These are phyloP conservation scores for Quercus phellos DNA, from an alignment of 331 rosid species.

Conservation along the genomic window DNA sequence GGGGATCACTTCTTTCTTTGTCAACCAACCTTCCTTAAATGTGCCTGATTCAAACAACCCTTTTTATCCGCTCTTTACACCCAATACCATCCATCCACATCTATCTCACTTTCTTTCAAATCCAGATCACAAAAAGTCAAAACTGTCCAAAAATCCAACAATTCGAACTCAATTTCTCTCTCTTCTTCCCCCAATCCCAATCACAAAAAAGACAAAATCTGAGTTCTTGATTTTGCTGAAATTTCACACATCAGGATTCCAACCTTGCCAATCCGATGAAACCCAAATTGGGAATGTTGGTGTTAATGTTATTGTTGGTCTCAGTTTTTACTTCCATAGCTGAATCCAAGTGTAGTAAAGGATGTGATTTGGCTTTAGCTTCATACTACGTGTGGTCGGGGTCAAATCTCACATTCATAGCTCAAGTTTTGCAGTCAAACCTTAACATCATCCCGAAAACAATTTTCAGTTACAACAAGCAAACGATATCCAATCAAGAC, in stretches of 20 bases:
- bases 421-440: conserved; percentile 14
- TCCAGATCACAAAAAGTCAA: background rate
- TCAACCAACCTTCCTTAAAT: too few relatives aligned
- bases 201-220: background rate
- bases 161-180: background rate
- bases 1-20: too few relatives aligned
- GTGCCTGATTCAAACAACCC: too few relatives aligned
- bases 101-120: too few relatives aligned
- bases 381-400: conserved; percentile 27
- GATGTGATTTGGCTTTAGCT: conserved; percentile 43
- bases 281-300: conserved; percentile 14
- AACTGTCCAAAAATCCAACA: background rate
- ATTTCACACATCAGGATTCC: background rate
- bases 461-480: conserved; percentile 45
- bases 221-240: background rate
- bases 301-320: background rate
- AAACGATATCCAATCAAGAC: conserved; percentile 27
- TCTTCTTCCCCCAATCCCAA: background rate
- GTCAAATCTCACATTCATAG: conserved; percentile 23
- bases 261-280: conserved; percentile 30
- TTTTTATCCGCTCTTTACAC: too few relatives aligned
- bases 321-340: conserved; percentile 6
- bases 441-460: background rate
- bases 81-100: too few relatives aligned
- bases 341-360: conserved; percentile 33